Evolutionary conservation across 495 filamentous ascomycete genomes (phyloP).

Genomic region (Penicillium longicatenatum): DNA sequence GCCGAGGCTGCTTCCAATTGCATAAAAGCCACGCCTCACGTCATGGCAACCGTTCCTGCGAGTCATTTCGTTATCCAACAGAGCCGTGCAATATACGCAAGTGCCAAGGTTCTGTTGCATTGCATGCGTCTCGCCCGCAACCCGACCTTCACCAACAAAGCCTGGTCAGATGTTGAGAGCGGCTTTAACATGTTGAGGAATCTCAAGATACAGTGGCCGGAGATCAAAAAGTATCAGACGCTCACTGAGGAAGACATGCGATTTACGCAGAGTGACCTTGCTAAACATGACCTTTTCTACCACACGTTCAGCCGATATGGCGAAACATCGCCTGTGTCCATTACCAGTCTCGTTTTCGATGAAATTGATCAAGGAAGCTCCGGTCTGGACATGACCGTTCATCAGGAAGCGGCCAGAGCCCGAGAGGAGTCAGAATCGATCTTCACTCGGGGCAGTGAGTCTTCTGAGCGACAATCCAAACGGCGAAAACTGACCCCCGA

Average conservation of each 20-base stretch:
- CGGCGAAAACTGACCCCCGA: conserved; percentile 2
- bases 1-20: conserved; percentile 17
- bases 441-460: background rate
- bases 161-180: conserved; percentile 15
- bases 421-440: background rate
- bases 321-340: background rate
- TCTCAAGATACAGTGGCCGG: conserved; percentile 19
- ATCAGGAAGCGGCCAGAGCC: background rate
- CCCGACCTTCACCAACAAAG: conserved; percentile 11
- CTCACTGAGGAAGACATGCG: conserved; percentile 13
- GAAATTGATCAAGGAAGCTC: background rate
- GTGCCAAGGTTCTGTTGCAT: conserved; percentile 13
- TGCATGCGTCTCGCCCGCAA: conserved; percentile 17
- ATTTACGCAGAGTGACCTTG: conserved; percentile 8
- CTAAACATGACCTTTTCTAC: conserved; percentile 8
- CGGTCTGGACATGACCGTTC: background rate
- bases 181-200: conserved; percentile 14
- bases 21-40: conserved; percentile 15
- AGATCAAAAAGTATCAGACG: conserved; percentile 17
- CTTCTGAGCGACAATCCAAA: conserved; percentile 2
- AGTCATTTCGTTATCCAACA: conserved; percentile 19
- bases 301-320: conserved; percentile 7
- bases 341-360: background rate
- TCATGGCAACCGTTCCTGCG: conserved; percentile 14
- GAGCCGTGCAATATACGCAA: conserved; percentile 13